Conservation (phyloP, 2,329 filamentous ascomycete species). For the Trichocomaceae sp. region DNA sequence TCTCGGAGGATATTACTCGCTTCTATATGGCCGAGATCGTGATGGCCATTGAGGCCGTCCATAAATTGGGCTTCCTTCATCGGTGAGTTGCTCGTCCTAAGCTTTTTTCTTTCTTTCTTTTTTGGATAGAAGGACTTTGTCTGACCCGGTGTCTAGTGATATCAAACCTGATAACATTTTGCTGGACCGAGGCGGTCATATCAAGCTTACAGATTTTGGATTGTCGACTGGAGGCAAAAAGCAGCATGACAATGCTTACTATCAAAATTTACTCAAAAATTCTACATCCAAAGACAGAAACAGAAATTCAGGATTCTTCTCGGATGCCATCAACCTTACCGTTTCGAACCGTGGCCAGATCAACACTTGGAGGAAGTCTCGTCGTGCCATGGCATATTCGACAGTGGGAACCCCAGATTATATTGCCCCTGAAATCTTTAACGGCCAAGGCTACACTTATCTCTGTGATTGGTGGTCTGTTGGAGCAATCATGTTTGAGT, state of each 20-base stretch:
- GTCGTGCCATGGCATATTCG: slow-evolving; percentile 93
- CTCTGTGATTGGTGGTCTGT: slow-evolving; percentile 99
- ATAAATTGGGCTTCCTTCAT: slow-evolving; percentile 97
- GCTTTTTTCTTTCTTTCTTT: too few relatives aligned
- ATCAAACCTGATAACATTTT: slow-evolving; percentile 99
- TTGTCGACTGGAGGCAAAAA: slow-evolving; percentile 97
- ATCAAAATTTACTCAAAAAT: slow-evolving; percentile 88
- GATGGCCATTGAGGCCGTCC: slow-evolving; percentile 95
- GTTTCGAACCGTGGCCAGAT: slow-evolving; percentile 97
- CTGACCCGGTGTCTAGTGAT: slow-evolving; percentile 53
- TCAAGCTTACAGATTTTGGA: slow-evolving; percentile 97
- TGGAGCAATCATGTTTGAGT: slow-evolving; percentile 99
- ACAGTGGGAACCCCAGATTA: slow-evolving; percentile 98
- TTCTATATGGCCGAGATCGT: slow-evolving; percentile 99
- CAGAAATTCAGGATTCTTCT: slow-evolving; percentile 83
- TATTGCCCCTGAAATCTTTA: slow-evolving; percentile 97
- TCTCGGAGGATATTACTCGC: slow-evolving; percentile 94
- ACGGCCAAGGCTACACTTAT: slow-evolving; percentile 89
- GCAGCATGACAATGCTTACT: slow-evolving; percentile 96
- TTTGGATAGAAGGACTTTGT: not conserved
- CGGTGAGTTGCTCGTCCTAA: slow-evolving; percentile 55
- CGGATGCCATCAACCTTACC: slow-evolving; percentile 92
- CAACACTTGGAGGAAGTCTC: slow-evolving; percentile 96
- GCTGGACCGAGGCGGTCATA: slow-evolving; percentile 88
- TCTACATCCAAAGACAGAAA: slow-evolving; percentile 65